Evolutionary conservation across 2,329 filamentous ascomycete genomes (phyloP).

Genomic region (Nectriaceae sp.): DNA sequence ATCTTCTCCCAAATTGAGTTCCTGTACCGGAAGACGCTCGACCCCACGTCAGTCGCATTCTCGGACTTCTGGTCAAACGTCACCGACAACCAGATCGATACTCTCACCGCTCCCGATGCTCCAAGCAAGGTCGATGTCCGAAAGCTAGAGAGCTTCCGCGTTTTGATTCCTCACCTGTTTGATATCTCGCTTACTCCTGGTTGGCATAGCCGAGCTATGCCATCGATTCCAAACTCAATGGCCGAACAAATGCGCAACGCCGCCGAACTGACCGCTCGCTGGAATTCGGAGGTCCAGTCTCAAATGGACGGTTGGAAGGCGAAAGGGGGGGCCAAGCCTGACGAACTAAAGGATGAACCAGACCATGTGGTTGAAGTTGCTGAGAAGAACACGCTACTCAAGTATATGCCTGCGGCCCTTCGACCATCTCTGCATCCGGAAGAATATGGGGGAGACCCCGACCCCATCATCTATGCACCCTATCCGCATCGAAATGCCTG

Average conservation of each 20-base stretch:
- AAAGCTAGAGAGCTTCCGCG: conserved; percentile 45
- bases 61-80: conserved; percentile 43
- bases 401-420: conserved; percentile 16
- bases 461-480: conserved; percentile 30
- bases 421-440: conserved; percentile 5
- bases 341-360: conserved; percentile 16
- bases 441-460: conserved; percentile 12
- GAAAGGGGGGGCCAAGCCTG: conserved; percentile 44
- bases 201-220: conserved; percentile 47
- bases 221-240: conserved; percentile 47
- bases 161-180: conserved; percentile 54
- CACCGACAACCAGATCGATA: conserved; percentile 25
- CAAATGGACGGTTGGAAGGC: conserved; percentile 47
- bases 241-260: conserved; percentile 58
- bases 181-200: conserved; percentile 57
- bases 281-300: conserved; percentile 49
- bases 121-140: conserved; percentile 27
- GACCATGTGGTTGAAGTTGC: conserved; percentile 1
- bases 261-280: conserved; percentile 48
- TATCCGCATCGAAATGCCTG: conserved; percentile 44
- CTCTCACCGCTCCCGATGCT: conserved; percentile 26
- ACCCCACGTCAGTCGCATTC: conserved; percentile 45
- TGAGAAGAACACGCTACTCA: conserved; percentile 13
- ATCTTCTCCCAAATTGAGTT: conserved; percentile 49
- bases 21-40: conserved; percentile 46